These are phyloP conservation scores for Durotheca rogersii DNA, from an alignment of 495 filamentous ascomycete species.

Conservation along the genomic window DNA sequence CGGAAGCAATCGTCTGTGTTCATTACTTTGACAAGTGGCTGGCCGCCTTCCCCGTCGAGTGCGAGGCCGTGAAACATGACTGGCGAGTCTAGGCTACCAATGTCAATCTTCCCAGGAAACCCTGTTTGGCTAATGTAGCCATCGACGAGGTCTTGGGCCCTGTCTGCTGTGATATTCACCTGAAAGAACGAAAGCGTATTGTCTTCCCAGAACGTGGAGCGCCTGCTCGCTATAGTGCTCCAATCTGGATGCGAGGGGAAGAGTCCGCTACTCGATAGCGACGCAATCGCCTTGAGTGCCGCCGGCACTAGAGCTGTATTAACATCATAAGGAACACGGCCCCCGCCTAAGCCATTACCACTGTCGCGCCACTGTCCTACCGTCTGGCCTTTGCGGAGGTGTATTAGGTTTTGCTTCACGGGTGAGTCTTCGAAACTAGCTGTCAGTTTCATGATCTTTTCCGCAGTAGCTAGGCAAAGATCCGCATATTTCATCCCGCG, in stretches of 20 bases:
- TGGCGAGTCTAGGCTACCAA: conserved; percentile 17
- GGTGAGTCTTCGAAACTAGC: conserved; percentile 49
- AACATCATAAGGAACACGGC: conserved; percentile 65
- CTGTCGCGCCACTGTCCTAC: conserved; percentile 67
- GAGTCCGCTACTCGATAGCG: conserved; percentile 51
- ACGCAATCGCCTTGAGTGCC: conserved; percentile 57
- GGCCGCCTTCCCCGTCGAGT: conserved; percentile 54
- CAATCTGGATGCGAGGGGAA: conserved; percentile 52
- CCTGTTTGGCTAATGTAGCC: conserved; percentile 44
- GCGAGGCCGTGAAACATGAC: conserved; percentile 54
- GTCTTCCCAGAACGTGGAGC: conserved; percentile 65
- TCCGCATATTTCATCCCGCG: conserved; percentile 53
- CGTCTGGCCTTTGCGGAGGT: conserved; percentile 54
- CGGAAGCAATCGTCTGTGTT: conserved; percentile 67
- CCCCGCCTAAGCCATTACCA: conserved; percentile 60
- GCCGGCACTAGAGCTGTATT: conserved; percentile 65
- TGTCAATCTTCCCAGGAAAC: conserved; percentile 52
- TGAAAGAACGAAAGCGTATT: conserved; percentile 60
- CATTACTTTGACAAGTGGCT: conserved; percentile 57
- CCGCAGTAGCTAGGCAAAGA: conserved; percentile 52
- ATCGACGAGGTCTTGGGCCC: conserved; percentile 48
- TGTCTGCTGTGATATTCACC: conserved; percentile 43
- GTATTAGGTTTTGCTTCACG: conserved; percentile 55
- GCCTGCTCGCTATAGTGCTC: conserved; percentile 45
- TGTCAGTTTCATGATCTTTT: conserved; percentile 59